Conservation (phyloP, 106 monocot genomes). For the Chionographis japonica region DNA sequence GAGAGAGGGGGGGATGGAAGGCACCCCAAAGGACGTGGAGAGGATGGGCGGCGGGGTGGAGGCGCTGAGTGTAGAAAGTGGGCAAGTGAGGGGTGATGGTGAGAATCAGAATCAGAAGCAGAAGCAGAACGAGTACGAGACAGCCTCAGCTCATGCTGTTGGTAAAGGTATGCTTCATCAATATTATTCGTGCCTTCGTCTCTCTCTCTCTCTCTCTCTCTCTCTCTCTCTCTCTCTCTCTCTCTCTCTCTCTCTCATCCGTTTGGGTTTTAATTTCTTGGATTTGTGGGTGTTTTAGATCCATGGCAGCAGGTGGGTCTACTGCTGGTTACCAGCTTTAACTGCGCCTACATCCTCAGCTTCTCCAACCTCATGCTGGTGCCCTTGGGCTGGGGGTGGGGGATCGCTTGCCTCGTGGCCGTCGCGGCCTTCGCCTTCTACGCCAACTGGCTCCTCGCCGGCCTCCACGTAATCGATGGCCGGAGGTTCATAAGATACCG, state of each 20-base stretch:
- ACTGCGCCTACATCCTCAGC: conserved; percentile 59
- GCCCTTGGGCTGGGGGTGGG: conserved; percentile 54
- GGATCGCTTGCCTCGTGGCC: conserved; percentile 22
- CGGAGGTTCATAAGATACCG: conserved; percentile 54
- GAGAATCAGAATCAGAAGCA: neutral
- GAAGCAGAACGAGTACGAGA: neutral
- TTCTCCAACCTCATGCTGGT: conserved; percentile 63
- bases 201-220: neutral
- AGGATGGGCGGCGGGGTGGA: neutral
- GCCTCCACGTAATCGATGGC: conserved; percentile 36
- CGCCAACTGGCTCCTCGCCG: conserved; percentile 56
- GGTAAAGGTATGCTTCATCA: conserved; percentile 12
- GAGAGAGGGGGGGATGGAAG: neutral
- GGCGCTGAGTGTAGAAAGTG: conserved; percentile 2
- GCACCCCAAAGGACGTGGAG: neutral
- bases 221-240: neutral
- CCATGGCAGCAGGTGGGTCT: conserved; percentile 56
- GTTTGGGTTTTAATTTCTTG: too few relatives aligned
- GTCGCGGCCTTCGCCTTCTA: conserved; percentile 38
- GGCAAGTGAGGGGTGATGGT: neutral
- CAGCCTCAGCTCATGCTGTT: conserved; percentile 20
- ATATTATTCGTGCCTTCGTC: neutral
- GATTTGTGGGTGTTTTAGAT: conserved; percentile 10
- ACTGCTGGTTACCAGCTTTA: conserved; percentile 38
- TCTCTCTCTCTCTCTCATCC: too few relatives aligned